Evolutionary conservation across 1,284 basidiomycete genomes (phyloP).

Genomic region (Hemileia vastatrix): DNA sequence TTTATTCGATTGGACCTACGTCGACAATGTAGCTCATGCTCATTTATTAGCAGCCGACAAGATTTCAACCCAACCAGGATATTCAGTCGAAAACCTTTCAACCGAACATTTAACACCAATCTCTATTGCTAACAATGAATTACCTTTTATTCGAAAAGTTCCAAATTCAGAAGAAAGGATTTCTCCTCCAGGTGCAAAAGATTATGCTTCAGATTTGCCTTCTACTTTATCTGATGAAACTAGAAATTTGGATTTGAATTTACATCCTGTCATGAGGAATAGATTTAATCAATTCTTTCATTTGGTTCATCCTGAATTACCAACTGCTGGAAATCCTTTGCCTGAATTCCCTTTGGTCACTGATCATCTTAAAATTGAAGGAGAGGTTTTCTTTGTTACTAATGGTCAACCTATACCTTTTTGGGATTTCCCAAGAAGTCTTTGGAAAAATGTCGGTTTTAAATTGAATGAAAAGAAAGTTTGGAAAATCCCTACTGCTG

Average conservation of each 20-base stretch:
- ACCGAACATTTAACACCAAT: not conserved
- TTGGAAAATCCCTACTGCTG: constrained; percentile 55
- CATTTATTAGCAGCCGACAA: constrained; percentile 89
- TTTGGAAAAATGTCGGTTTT: constrained; percentile 58
- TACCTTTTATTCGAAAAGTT: not conserved
- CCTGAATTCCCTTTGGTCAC: constrained; percentile 29
- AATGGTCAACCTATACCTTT: constrained; percentile 93
- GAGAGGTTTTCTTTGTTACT: constrained; percentile 93
- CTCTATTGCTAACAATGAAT: not conserved
- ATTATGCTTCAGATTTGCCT: constrained; percentile 4
- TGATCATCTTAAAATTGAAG: constrained; percentile 66
- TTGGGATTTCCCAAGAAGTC: constrained; percentile 80
- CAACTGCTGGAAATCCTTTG: constrained; percentile 33
- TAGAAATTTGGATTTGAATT: constrained; percentile 30
- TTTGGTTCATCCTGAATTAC: constrained; percentile 33
- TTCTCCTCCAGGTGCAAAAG: constrained; percentile 27
- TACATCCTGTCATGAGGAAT: too few species aligned
- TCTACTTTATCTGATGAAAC: constrained; percentile 24
- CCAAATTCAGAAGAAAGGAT: not conserved
- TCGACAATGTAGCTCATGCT: constrained; percentile 88
- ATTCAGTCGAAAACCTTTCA: not conserved
- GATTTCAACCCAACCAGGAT: constrained; percentile 44
- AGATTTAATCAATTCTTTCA: constrained; percentile 44
- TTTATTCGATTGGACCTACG: constrained; percentile 95
- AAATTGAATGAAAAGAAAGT: constrained; percentile 45